Evolutionary conservation across 106 monocot genomes (phyloP).

Genomic region (Phalaenopsis equestris): DNA sequence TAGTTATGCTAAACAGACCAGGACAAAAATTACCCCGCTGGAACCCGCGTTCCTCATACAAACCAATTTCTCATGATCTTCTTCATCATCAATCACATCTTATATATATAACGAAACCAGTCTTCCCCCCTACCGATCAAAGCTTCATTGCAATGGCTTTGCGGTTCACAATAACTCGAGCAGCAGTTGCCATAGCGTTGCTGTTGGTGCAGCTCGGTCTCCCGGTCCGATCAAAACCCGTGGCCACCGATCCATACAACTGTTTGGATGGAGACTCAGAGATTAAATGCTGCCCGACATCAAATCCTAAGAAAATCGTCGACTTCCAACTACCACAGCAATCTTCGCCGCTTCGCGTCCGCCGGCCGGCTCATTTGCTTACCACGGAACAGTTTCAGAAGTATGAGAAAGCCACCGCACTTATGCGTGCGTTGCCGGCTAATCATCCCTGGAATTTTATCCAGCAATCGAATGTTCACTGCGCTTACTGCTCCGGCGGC

Average conservation of each 20-base stretch:
- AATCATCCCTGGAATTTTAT: conserved; percentile 43
- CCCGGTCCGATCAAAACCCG: not conserved
- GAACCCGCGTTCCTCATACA: too few species aligned
- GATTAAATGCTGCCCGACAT: conserved; percentile 7
- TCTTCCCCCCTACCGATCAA: not conserved
- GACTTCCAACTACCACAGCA: conserved; percentile 18
- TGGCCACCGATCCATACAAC: not conserved
- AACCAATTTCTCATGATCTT: too few species aligned
- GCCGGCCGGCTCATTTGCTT: conserved; percentile 31
- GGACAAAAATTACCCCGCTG: too few species aligned
- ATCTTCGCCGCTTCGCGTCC: conserved; percentile 23
- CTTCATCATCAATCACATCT: too few species aligned
- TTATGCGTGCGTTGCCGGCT: conserved; percentile 30
- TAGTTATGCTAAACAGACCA: too few species aligned
- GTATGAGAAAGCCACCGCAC: conserved; percentile 27
- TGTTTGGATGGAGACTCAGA: not conserved
- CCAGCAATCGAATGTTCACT: conserved; percentile 35
- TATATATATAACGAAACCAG: too few species aligned
- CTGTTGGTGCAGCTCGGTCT: not conserved
- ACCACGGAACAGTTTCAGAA: conserved; percentile 21
- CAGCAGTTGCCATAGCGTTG: not conserved
- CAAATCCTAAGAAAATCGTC: conserved; percentile 1
- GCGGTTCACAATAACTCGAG: not conserved
- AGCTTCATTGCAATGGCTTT: not conserved
- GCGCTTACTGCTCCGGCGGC: conserved; percentile 2